Evolutionary conservation across 169 alveolate genomes (phyloP).

Genomic region (Babesia microti): DNA sequence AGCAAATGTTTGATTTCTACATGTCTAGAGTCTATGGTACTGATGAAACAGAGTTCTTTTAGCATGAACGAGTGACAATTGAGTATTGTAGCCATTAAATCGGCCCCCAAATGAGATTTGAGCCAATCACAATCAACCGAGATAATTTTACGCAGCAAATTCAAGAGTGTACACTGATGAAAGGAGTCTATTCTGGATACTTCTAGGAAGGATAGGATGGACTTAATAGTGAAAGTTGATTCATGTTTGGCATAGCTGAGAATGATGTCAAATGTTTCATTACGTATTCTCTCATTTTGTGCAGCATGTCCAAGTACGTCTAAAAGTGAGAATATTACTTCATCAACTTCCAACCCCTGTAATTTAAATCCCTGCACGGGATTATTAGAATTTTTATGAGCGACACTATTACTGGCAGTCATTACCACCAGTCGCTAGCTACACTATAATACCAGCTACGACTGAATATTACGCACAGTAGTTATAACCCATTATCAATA

Average conservation of each 20-base stretch:
- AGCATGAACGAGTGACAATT: constrained; percentile 34
- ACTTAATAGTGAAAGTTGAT: constrained; percentile 27
- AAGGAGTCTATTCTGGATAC: constrained; percentile 34
- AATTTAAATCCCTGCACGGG: not conserved
- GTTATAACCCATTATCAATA: not conserved
- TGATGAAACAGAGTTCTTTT: constrained; percentile 36
- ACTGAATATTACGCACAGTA: not conserved
- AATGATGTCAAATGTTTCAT: constrained; percentile 19
- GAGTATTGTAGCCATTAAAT: constrained; percentile 23
- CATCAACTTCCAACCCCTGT: constrained; percentile 31
- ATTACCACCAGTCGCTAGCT: not conserved
- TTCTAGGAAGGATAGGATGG: constrained; percentile 36
- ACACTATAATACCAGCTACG: constrained; percentile 1
- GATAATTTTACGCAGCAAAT: constrained; percentile 26
- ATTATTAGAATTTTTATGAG: constrained; percentile 1
- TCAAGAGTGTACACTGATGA: constrained; percentile 30
- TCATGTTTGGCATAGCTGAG: constrained; percentile 25
- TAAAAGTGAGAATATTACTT: constrained; percentile 34
- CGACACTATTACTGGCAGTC: no score
- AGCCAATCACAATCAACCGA: no score
- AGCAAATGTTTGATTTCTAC: no score
- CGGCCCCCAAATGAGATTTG: constrained; percentile 18
- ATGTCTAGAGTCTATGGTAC: constrained; percentile 19
- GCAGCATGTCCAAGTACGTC: constrained; percentile 42
- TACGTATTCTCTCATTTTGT: constrained; percentile 9